Percentiles rank a stretch among this genome's conserved stretches.
Evolutionary conservation across 1,284 basidiomycete species (phyloP).

Genomic region (Ceratobasidium sp.): DNA sequence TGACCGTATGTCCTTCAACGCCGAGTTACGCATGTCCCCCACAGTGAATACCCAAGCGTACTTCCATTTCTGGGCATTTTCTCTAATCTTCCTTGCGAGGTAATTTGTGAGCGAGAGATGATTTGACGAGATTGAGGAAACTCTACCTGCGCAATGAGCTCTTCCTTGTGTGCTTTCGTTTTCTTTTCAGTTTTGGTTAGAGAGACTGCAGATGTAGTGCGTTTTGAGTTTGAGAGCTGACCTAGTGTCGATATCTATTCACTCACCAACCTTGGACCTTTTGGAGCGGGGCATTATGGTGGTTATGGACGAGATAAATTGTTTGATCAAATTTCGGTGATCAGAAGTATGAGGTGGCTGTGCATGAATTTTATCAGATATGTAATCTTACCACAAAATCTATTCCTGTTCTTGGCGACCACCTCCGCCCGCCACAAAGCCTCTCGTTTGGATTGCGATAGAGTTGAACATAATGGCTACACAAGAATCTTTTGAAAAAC

Average conservation of each 20-base stretch:
- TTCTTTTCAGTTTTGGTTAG: slow-evolving; percentile 65
- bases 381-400: slow-evolving; percentile 29
- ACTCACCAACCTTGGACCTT: slow-evolving; percentile 84
- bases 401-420: slow-evolving; percentile 40
- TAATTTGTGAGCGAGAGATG: slow-evolving; percentile 22
- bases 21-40: slow-evolving; percentile 94
- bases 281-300: slow-evolving; percentile 87
- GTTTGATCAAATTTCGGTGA: slow-evolving; percentile 44
- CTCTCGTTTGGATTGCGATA: not conserved
- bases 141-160: slow-evolving; percentile 82
- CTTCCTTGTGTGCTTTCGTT: slow-evolving; percentile 80
- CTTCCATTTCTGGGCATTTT: slow-evolving; percentile 86
- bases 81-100: slow-evolving; percentile 71
- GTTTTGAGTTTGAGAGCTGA: not conserved
- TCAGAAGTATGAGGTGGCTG: slow-evolving; percentile 31
- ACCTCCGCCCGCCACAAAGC: slow-evolving; percentile 1
- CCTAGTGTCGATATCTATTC: slow-evolving; percentile 25
- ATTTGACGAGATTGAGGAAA: not conserved
- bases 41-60: slow-evolving; percentile 97
- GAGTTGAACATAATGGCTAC: slow-evolving; percentile 32
- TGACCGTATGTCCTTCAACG: slow-evolving; percentile 92
- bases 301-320: slow-evolving; percentile 28
- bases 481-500: slow-evolving; percentile 51
- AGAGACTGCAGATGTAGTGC: slow-evolving; percentile 45
- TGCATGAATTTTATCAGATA: slow-evolving; percentile 36